phyloP scores from a whole-genome alignment of 192 early-diverging fungal genomes.

The Cladochytrium replicatum region DNA sequence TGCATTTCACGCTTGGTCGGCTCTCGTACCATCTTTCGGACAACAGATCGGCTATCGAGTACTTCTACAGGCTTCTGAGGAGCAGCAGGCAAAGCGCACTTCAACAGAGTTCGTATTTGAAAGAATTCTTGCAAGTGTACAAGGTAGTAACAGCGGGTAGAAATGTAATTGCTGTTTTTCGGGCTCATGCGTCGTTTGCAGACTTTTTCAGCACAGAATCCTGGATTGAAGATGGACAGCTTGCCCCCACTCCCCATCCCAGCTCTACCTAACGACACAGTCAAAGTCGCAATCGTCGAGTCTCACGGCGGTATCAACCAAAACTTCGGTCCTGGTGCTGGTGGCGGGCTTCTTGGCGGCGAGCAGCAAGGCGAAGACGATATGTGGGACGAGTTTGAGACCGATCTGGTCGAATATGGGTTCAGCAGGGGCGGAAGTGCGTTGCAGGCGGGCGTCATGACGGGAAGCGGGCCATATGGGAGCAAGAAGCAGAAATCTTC shows the following conservation, averaged over 20 bases:
- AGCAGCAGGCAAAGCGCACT: conserved; percentile 50
- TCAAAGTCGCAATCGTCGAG: conserved; percentile 13
- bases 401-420: conserved; percentile 47
- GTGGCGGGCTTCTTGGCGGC: too few relatives aligned
- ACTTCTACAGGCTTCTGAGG: conserved; percentile 68
- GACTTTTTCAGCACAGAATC: background rate
- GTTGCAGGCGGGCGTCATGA: conserved; percentile 10
- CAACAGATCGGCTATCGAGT: conserved; percentile 61
- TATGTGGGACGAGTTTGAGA: conserved; percentile 61
- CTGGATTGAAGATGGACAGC: conserved; percentile 19
- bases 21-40: conserved; percentile 68
- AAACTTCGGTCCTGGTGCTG: conserved; percentile 9
- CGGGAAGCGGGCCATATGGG: background rate
- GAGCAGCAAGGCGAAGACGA: conserved; percentile 55
- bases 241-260: conserved; percentile 54
- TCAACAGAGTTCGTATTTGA: conserved; percentile 58
- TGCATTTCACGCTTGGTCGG: conserved; percentile 77
- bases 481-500: too few relatives aligned
- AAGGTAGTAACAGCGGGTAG: conserved; percentile 33
- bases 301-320: background rate
- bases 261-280: conserved; percentile 12
- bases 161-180: background rate
- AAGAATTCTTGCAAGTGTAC: conserved; percentile 71
- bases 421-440: conserved; percentile 23
- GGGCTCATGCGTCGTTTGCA: background rate